Evolutionary conservation across 2,329 filamentous ascomycete species (phyloP), one percentile per base, ranked within the genome.

Genomic region (Colletotrichum cuscutae): DNA sequence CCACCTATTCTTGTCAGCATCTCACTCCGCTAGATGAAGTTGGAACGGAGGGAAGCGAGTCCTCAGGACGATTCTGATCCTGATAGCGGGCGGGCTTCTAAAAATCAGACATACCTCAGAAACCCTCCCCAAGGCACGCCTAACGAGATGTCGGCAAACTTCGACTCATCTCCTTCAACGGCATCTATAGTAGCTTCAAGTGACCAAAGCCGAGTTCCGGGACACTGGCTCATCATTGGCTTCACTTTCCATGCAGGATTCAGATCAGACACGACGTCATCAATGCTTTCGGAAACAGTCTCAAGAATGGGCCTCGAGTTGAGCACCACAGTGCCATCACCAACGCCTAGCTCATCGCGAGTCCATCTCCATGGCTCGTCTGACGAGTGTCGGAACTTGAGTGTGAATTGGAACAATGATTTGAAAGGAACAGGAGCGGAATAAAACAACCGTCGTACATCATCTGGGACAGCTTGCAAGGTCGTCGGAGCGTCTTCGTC

Each of bases 161-260:
- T 86, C 4, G 94, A 93, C 4, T 85, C 80, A 52, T 90, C 86
- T 0, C 86, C 89, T 24, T 88, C 82, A 1, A 91, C 90, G 5
- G 89, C 83, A 46, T 87, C 82, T 52, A 94, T 87, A 0, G 84
- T 81, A 13, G 88, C 84, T 30, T 89, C 86, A 24, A 95, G 81
- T n/a, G 87, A 88, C 92, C 94, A 96, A 0, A 96, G 83, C n/a
- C 86, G 84, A 1, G 93, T 94, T 24, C 89, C 84, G 3, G 92
- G 91, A 2, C 91, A 91, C 73, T 95, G 92, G 74, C 92, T 94
- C 72, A 85, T 80, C 63, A 88, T 86, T 22, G 86, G 83, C 37
- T 85, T 83, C 46, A 92, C 83, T 9, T 81, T 82, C 73, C 94
- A 86, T 4, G 86, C 86, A 1, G 87, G 80, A 73, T 91, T 90